Evolutionary conservation across 2,329 filamentous ascomycete species (phyloP).

Genomic region (Arthrobotrys pseudoclavata): DNA sequence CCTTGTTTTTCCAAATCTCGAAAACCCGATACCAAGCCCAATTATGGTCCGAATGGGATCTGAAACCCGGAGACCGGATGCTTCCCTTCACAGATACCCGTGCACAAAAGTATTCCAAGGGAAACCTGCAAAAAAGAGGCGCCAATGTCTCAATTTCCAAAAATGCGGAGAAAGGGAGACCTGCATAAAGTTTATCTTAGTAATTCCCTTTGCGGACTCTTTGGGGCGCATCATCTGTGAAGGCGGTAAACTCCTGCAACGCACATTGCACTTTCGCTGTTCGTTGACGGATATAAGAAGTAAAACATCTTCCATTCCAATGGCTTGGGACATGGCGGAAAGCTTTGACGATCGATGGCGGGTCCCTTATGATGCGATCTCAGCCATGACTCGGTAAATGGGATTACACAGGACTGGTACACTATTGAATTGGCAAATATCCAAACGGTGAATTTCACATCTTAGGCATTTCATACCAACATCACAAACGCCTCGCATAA

Average conservation of each 20-base stretch:
- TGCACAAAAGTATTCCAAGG: conserved; percentile 11
- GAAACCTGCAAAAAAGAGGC: background rate
- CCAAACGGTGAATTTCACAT: background rate
- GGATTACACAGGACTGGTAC: conserved; percentile 4
- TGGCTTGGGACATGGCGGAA: conserved; percentile 55
- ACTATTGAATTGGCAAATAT: background rate
- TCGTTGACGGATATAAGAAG: conserved; percentile 53
- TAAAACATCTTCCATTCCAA: conserved; percentile 60
- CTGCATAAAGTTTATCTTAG: conserved; percentile 34
- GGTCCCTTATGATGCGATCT: conserved; percentile 31
- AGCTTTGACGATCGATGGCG: conserved; percentile 28
- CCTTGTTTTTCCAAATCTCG: conserved; percentile 31
- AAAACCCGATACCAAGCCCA: conserved; percentile 6
- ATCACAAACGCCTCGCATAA: conserved; percentile 20
- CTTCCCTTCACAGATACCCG: conserved; percentile 24
- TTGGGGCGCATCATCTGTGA: conserved; percentile 2
- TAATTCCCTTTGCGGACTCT: conserved; percentile 16
- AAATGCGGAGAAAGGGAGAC: conserved; percentile 36
- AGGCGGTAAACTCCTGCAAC: conserved; percentile 16
- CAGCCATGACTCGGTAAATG: conserved; percentile 27
- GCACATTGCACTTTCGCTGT: conserved; percentile 18
- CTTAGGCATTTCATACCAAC: conserved; percentile 8
- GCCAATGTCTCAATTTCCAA: conserved; percentile 35
- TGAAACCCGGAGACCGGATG: conserved; percentile 44
- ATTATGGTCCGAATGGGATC: conserved; percentile 21